These are phyloP conservation scores for Penicillium brevicompactum DNA, from an alignment of 2,329 filamentous ascomycete genomes.

Conservation along the genomic window DNA sequence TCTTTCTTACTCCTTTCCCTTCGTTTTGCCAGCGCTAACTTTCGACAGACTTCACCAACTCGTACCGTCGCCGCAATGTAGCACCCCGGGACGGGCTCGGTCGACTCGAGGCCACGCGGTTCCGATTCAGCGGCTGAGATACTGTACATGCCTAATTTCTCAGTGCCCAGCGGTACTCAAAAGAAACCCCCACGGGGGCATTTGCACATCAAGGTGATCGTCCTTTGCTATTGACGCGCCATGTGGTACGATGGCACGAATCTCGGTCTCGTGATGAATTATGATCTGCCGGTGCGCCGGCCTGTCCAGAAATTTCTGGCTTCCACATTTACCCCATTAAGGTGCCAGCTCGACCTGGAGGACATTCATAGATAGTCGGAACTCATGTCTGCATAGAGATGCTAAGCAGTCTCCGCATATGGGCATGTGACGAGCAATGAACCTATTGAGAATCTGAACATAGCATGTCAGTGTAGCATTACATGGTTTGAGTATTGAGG, in stretches of 20 bases:
- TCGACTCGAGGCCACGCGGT: slow-evolving; percentile 80
- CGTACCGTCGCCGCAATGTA: slow-evolving; percentile 88
- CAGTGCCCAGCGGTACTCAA: slow-evolving; percentile 14
- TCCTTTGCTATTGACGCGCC: slow-evolving; percentile 23
- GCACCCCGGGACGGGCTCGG: slow-evolving; percentile 92
- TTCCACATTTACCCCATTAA: slow-evolving; percentile 5
- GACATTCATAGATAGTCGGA: slow-evolving; percentile 12
- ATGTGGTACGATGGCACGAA: slow-evolving; percentile 21
- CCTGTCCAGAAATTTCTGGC: slow-evolving; percentile 12
- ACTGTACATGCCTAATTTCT: slow-evolving; percentile 17
- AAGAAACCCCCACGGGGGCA: slow-evolving; percentile 17
- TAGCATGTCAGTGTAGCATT: not conserved
- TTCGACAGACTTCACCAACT: slow-evolving; percentile 80
- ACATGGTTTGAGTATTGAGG: too few relatives aligned
- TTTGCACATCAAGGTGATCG: slow-evolving; percentile 26
- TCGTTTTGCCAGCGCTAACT: not conserved
- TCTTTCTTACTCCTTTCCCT: not conserved
- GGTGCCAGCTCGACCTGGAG: slow-evolving; percentile 2
- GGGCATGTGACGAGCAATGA: slow-evolving; percentile 13
- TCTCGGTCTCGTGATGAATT: slow-evolving; percentile 23
- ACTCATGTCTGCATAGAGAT: slow-evolving; percentile 10
- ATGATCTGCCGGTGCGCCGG: slow-evolving; percentile 21
- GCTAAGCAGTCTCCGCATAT: slow-evolving; percentile 5
- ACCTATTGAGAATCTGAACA: slow-evolving; percentile 3
- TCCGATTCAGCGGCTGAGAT: slow-evolving; percentile 69